These are phyloP conservation scores for Fragaria nilgerrensis DNA, from an alignment of 306 rosid genomes.

Conservation along the genomic window DNA sequence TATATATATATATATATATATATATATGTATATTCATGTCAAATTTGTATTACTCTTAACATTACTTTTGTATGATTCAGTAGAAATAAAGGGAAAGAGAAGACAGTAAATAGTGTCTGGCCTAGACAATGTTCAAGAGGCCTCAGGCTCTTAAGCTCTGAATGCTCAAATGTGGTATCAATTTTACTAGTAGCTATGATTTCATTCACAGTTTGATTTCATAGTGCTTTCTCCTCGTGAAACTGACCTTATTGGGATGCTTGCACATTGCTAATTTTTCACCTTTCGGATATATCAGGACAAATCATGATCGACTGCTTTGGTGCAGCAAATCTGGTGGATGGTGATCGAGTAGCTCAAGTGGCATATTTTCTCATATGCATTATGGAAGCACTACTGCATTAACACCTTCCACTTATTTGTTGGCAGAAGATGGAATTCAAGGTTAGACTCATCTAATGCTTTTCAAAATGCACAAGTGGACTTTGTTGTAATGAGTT, in stretches of 20 bases:
- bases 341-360: background rate
- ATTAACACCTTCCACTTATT: background rate
- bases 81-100: background rate
- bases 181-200: background rate
- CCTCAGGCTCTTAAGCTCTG: background rate
- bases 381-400: background rate
- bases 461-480: background rate
- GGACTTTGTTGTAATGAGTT: background rate
- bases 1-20: background rate
- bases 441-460: background rate
- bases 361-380: background rate
- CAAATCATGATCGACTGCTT: background rate
- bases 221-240: background rate
- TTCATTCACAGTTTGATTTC: background rate
- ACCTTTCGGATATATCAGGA: background rate
- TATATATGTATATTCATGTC: background rate
- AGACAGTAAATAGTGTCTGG: background rate
- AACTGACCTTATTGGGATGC: background rate
- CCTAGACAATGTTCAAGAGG: background rate
- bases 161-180: slow-evolving; percentile 4
- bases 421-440: background rate
- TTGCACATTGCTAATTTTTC: background rate
- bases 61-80: background rate
- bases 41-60: background rate
- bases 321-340: background rate